phyloP scores from a whole-genome alignment of 2,329 filamentous ascomycete species.

The Aciculosporium take region DNA sequence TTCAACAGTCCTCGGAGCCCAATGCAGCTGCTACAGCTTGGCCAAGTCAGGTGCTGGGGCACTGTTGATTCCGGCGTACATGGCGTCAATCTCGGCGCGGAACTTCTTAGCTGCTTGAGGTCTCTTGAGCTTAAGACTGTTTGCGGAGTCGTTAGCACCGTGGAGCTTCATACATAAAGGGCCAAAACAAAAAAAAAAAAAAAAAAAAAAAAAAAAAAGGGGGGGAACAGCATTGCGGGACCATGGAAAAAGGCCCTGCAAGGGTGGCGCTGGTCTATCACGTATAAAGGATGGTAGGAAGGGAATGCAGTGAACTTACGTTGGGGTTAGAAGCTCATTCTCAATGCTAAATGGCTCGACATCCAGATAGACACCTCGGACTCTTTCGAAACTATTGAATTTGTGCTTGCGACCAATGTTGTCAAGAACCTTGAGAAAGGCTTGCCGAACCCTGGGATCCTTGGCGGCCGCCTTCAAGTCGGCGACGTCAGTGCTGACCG shows the following conservation, averaged over 20 bases:
- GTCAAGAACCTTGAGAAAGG: slow-evolving; percentile 66
- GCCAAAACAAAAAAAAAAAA: background rate
- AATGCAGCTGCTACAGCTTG: slow-evolving; percentile 3
- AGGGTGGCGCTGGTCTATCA: too few species aligned
- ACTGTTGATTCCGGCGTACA: slow-evolving; percentile 40
- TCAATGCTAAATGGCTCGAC: slow-evolving; percentile 87
- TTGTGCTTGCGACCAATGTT: slow-evolving; percentile 67
- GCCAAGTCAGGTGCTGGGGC: background rate
- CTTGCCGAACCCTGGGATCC: slow-evolving; percentile 57
- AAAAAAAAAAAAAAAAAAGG: background rate
- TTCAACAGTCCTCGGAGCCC: background rate
- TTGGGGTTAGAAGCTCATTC: slow-evolving; percentile 78
- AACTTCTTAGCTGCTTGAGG: slow-evolving; percentile 40
- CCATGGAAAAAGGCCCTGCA: too few species aligned
- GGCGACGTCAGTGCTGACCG: slow-evolving; percentile 48
- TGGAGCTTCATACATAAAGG: background rate
- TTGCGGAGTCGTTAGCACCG: slow-evolving; percentile 8
- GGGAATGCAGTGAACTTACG: slow-evolving; percentile 44
- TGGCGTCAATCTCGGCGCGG: slow-evolving; percentile 35
- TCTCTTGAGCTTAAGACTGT: slow-evolving; percentile 45
- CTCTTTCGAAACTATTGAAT: slow-evolving; percentile 82
- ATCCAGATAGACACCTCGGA: slow-evolving; percentile 59
- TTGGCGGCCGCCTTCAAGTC: slow-evolving; percentile 52
- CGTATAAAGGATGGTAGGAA: too few species aligned
- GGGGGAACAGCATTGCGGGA: too few species aligned